A percentile compares a stretch with the other conserved stretches of the same genome.
phyloP scores from a whole-genome alignment of 768 basidiomycete species.

The Kwoniella shandongensis region DNA sequence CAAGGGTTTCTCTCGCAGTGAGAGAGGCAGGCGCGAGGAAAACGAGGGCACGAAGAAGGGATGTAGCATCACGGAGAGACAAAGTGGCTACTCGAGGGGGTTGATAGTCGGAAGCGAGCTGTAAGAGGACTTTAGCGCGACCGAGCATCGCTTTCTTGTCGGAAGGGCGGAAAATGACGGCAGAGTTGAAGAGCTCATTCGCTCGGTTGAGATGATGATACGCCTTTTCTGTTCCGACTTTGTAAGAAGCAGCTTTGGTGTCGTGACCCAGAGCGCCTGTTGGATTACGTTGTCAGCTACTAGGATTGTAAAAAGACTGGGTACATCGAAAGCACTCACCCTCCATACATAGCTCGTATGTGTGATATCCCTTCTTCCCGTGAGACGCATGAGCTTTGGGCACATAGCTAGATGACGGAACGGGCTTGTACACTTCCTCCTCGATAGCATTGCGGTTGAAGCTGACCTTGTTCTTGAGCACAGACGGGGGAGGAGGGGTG shows the following conservation, averaged over 20 bases:
- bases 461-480: conserved; percentile 2
- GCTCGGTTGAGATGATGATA: conserved; percentile 50
- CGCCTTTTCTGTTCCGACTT: conserved; percentile 48
- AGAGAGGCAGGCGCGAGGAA: conserved; percentile 37
- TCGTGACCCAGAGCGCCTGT: conserved; percentile 47
- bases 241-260: conserved; percentile 43
- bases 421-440: conserved; percentile 17
- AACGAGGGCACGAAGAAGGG: conserved; percentile 32
- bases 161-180: conserved; percentile 33
- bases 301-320: background rate
- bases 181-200: conserved; percentile 42
- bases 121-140: conserved; percentile 39
- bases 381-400: background rate
- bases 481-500: conserved; percentile 9
- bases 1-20: conserved; percentile 40
- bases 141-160: conserved; percentile 42
- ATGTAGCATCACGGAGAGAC: conserved; percentile 36
- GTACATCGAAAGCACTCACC: conserved; percentile 28
- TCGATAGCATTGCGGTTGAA: conserved; percentile 21
- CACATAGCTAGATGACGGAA: conserved; percentile 8
- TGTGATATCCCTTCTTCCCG: conserved; percentile 25
- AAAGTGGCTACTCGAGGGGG: conserved; percentile 33
- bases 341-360: conserved; percentile 47
- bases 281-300: no score
- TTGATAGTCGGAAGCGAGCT: conserved; percentile 46